These are phyloP conservation scores for Rhodotorula toruloides DNA, from an alignment of 768 basidiomycete genomes.

Conservation along the genomic window DNA sequence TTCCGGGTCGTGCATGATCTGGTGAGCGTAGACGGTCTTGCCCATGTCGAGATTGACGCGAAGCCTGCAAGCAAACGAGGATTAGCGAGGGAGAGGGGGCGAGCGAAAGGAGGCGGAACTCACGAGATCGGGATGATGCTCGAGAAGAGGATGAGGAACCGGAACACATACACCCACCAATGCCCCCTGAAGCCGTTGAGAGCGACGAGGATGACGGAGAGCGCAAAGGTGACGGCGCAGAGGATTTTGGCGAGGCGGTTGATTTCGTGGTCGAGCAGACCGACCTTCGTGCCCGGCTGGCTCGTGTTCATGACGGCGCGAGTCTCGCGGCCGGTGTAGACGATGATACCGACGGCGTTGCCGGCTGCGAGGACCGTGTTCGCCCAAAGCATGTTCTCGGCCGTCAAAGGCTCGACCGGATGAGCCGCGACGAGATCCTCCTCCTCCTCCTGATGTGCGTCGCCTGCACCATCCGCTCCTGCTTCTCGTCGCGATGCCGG, in stretches of 20 bases:
- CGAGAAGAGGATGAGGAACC: slow-evolving; percentile 95
- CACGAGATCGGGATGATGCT: slow-evolving; percentile 99
- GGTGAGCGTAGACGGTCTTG: slow-evolving; percentile 93
- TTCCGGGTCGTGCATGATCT: slow-evolving; percentile 87
- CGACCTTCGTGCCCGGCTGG: slow-evolving; percentile 90
- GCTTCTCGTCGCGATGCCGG: slow-evolving; percentile 27
- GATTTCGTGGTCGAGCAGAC: slow-evolving; percentile 85
- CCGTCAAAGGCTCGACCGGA: slow-evolving; percentile 72
- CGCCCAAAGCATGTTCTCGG: slow-evolving; percentile 93
- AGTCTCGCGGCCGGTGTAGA: slow-evolving; percentile 92
- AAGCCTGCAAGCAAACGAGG: slow-evolving; percentile 54
- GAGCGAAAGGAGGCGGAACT: slow-evolving; percentile 41
- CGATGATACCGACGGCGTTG: slow-evolving; percentile 80
- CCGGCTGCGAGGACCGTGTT: slow-evolving; percentile 97
- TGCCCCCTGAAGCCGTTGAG: slow-evolving; percentile 90
- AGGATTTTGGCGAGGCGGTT: slow-evolving; percentile 96
- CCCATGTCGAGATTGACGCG: slow-evolving; percentile 99
- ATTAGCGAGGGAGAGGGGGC: not conserved
- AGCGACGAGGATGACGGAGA: slow-evolving; percentile 86
- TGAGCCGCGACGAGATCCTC: slow-evolving; percentile 46
- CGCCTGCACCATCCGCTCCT: not conserved
- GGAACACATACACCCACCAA: slow-evolving; percentile 94
- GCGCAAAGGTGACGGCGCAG: slow-evolving; percentile 84
- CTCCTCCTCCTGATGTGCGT: slow-evolving; percentile 49
- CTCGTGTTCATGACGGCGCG: slow-evolving; percentile 98